phyloP scores from a whole-genome alignment of 2,329 filamentous ascomycete species.

The Arthrobotrys conoides region DNA sequence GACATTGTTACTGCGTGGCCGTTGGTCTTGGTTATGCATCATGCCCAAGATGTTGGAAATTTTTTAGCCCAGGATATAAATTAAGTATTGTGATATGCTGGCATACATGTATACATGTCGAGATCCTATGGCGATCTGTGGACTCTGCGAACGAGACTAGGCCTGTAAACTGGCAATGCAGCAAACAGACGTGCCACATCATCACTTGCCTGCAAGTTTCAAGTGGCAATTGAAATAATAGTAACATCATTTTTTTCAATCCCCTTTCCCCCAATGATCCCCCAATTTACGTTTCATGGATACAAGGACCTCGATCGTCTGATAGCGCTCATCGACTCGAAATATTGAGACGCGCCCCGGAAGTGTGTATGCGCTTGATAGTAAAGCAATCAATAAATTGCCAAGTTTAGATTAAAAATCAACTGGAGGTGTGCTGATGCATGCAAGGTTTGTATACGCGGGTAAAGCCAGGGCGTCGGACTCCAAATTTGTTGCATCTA shows the following conservation, averaged over 20 bases:
- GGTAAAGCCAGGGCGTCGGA: constrained; percentile 6
- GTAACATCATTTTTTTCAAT: not conserved
- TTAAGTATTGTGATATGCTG: constrained; percentile 24
- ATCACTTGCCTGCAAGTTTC: constrained; percentile 33
- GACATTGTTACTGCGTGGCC: constrained; percentile 26
- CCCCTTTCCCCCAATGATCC: not conserved
- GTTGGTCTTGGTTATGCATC: constrained; percentile 13
- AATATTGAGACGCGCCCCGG: constrained; percentile 1
- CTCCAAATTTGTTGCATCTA: constrained; percentile 26
- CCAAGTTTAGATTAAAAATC: constrained; percentile 12
- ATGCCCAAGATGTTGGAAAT: constrained; percentile 7
- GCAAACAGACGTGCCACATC: constrained; percentile 19
- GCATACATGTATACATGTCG: constrained; percentile 27
- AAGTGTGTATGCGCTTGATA: not conserved
- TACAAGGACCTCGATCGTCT: not conserved
- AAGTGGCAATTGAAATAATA: constrained; percentile 3
- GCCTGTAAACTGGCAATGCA: constrained; percentile 30
- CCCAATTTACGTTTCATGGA: constrained; percentile 14
- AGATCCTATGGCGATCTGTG: constrained; percentile 14
- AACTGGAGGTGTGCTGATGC: constrained; percentile 16
- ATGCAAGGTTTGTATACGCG: constrained; percentile 37
- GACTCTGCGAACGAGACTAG: not conserved
- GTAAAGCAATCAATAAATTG: constrained; percentile 25
- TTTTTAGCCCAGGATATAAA: constrained; percentile 7
- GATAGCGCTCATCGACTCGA: constrained; percentile 12